These are phyloP conservation scores for Pyrus betulifolia DNA, from an alignment of 306 rosid species.

Conservation along the genomic window DNA sequence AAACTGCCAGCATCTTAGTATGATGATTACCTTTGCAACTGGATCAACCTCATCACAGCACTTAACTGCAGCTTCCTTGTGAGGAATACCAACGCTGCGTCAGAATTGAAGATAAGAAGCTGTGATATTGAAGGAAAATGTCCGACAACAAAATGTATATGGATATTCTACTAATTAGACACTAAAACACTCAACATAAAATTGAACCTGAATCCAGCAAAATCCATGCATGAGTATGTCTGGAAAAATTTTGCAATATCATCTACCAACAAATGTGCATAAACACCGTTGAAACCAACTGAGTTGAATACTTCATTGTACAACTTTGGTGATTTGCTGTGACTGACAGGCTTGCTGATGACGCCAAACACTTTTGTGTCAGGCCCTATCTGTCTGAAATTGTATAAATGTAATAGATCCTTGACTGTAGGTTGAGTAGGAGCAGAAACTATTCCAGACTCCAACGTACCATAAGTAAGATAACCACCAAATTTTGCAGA, in stretches of 20 bases:
- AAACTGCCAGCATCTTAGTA: slow-evolving; percentile 5
- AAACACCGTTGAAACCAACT: slow-evolving; percentile 63
- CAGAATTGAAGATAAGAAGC: slow-evolving; percentile 13
- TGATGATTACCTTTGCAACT: slow-evolving; percentile 64
- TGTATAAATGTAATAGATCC: slow-evolving; percentile 65
- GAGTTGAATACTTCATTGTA: slow-evolving; percentile 74
- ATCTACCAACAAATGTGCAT: slow-evolving; percentile 73
- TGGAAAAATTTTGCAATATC: slow-evolving; percentile 61
- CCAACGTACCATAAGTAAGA: slow-evolving; percentile 78
- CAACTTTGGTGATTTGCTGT: slow-evolving; percentile 77
- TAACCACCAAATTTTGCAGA: slow-evolving; percentile 89
- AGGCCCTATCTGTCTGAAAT: slow-evolving; percentile 64
- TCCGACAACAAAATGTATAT: background rate
- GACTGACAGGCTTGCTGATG: slow-evolving; percentile 84
- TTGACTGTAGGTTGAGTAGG: slow-evolving; percentile 83
- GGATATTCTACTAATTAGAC: background rate
- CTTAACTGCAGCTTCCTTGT: slow-evolving; percentile 71
- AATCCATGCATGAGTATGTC: slow-evolving; percentile 72
- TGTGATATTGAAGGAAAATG: slow-evolving; percentile 3
- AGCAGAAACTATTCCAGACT: slow-evolving; percentile 74
- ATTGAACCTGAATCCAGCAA: slow-evolving; percentile 82
- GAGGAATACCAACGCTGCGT: slow-evolving; percentile 72
- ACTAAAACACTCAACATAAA: background rate
- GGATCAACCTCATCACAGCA: slow-evolving; percentile 93
- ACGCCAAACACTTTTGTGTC: slow-evolving; percentile 77